Percentiles rank a stretch among this genome's conserved stretches.
Evolutionary conservation across 208 protist species (phyloP).

Genomic region (Trypanosomatidae sp.): DNA sequence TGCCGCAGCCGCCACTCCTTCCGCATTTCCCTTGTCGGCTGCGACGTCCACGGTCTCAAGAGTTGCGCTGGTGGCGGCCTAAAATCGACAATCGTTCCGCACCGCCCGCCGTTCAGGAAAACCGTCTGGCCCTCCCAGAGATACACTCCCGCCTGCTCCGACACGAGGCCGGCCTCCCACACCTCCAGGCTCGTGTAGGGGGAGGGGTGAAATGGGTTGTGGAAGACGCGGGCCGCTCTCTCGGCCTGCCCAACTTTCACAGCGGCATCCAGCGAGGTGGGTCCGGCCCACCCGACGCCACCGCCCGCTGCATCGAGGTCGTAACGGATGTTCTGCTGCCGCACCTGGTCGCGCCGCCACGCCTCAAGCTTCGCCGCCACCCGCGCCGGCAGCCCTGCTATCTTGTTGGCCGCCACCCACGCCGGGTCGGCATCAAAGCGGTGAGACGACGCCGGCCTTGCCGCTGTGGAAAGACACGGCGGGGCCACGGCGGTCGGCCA

Average conservation of each 20-base stretch:
- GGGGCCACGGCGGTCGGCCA: conserved; percentile 32
- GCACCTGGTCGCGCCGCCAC: conserved; percentile 18
- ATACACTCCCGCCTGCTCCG: conserved; percentile 13
- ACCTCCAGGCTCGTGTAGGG: conserved; percentile 29
- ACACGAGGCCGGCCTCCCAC: conserved; percentile 38
- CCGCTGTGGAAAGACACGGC: conserved; percentile 1
- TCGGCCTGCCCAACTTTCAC: no score
- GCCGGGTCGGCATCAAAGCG: background rate
- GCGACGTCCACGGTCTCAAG: conserved; percentile 11
- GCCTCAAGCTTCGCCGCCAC: conserved; percentile 10
- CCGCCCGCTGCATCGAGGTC: conserved; percentile 7
- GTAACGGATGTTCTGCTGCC: background rate
- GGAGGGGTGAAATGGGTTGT: no score
- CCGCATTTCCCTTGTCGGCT: conserved; percentile 11
- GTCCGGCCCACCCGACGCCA: background rate
- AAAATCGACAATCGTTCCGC: conserved; percentile 42
- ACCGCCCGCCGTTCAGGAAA: conserved; percentile 23
- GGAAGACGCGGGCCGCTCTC: no score
- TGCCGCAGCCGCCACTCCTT: conserved; percentile 12
- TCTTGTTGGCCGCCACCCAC: no score
- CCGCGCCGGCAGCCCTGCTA: background rate
- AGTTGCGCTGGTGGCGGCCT: conserved; percentile 18
- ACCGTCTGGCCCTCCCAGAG: conserved; percentile 42
- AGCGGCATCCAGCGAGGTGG: background rate
- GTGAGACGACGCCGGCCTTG: background rate